Evolutionary conservation across 1,284 basidiomycete species (phyloP), one percentile per base, ranked within the genome.

Genomic region (Lentinus polychrous): DNA sequence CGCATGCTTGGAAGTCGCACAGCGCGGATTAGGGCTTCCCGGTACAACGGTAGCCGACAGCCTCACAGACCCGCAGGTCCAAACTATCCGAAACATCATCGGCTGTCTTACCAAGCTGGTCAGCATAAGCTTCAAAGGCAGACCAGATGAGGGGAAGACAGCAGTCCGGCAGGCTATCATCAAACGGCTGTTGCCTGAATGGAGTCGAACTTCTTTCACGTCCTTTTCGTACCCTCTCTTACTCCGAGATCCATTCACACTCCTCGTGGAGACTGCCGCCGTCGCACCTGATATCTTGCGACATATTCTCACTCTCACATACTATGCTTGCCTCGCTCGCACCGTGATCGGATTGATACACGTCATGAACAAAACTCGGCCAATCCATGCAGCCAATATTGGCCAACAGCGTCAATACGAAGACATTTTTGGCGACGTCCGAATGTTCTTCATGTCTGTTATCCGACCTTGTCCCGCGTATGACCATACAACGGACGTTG

Each of bases 241-340:
- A 8, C 76, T 91, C 7, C 78, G 92, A 15, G 89, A 95, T 61
- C 93, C 94, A 0, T 83, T 96, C 56, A 85, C 86, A 2, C 78
- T 94, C 39, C 75, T 97, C 14, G 76, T 94, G 18, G 92, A 97
- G 66, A 83, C 86, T 0, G 92, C 93, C 0, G 86, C 90, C 1
- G 83, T 95, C 27, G 83, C 87, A 0, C 93, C 92, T 0, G 90
- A 93, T 50, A 86, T 92, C 61, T 76, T 97, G 31, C 81, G 85
- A 27, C 85, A 94, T 56, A 84, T 94, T 43, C 78, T 92, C 23
- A 75, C 89, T 40, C 75, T 95, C 57, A 79, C 86, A 2, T 97
- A 94, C 67, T 94, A 94, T 60, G 89, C 91, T 6, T 86, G 86
- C 57, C 75, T 97, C 23, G 87, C 91, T 0, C 82, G 92, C 6